Percentiles rank a stretch among this genome's conserved stretches.
Conservation (phyloP, 2,329 filamentous ascomycete species). For the Alternaria atra region DNA sequence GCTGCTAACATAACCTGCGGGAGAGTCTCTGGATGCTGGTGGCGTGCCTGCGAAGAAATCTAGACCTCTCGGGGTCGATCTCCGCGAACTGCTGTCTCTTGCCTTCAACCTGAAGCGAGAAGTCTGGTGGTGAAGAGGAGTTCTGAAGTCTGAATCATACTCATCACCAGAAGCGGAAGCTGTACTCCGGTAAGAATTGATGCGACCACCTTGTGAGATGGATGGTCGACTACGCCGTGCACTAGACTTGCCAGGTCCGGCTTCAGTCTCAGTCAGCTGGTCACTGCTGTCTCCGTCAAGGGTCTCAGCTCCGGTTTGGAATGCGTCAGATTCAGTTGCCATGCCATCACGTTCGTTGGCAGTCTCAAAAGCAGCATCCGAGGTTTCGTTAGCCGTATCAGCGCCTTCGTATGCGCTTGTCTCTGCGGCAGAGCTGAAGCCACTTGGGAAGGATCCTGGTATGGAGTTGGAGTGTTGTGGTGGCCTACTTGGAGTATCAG, state of each 20-base stretch:
- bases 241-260: slow-evolving; percentile 45
- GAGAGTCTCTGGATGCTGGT: slow-evolving; percentile 63
- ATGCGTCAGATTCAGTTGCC: slow-evolving; percentile 88
- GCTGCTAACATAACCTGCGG: slow-evolving; percentile 59
- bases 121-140: slow-evolving; percentile 69
- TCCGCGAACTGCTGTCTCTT: slow-evolving; percentile 67
- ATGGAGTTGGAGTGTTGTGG: slow-evolving; percentile 35
- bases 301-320: slow-evolving; percentile 89
- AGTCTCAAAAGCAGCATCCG: slow-evolving; percentile 72
- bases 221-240: slow-evolving; percentile 50
- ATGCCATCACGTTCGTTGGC: slow-evolving; percentile 75
- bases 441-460: slow-evolving; percentile 43
- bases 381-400: slow-evolving; percentile 80
- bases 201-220: slow-evolving; percentile 62
- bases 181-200: slow-evolving; percentile 82
- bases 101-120: slow-evolving; percentile 76
- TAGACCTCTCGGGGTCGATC: slow-evolving; percentile 66
- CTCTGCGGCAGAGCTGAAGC: slow-evolving; percentile 47
- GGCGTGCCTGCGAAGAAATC: slow-evolving; percentile 68
- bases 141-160: slow-evolving; percentile 70
- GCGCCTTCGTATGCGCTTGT: slow-evolving; percentile 70
- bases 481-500: slow-evolving; percentile 64
- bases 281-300: slow-evolving; percentile 75
- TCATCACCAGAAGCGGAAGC: slow-evolving; percentile 87
- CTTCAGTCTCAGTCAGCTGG: slow-evolving; percentile 87